Conservation (phyloP, 805 yeast species). For the Metschnikowia colocasiae region DNA sequence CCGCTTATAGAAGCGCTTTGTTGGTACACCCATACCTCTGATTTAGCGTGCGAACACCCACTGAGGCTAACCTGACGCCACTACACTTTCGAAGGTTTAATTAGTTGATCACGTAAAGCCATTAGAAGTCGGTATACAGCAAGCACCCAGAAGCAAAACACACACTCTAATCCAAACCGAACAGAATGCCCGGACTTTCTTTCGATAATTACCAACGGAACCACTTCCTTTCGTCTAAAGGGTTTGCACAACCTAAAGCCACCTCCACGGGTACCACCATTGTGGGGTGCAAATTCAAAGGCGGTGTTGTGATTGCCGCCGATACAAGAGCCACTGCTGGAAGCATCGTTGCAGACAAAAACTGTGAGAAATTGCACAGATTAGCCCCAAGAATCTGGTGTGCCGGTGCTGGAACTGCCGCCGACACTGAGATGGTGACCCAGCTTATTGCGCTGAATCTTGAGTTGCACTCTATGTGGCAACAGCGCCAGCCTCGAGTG, state of each 20-base stretch:
- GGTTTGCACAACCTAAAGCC: conserved; percentile 76
- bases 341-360: conserved; percentile 94
- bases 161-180: not conserved
- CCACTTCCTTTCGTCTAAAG: conserved; percentile 63
- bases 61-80: conserved; percentile 1
- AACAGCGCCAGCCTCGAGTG: conserved; percentile 86
- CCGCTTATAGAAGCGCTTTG: not conserved
- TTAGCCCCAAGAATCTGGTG: conserved; percentile 94
- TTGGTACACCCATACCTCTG: conserved; percentile 5
- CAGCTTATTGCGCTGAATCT: conserved; percentile 86
- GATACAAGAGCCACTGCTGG: conserved; percentile 99
- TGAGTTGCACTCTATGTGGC: conserved; percentile 82
- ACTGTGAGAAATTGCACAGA: conserved; percentile 91
- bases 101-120: not conserved
- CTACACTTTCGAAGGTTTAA: not conserved
- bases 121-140: not conserved
- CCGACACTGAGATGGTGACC: conserved; percentile 97
- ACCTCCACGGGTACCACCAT: conserved; percentile 99
- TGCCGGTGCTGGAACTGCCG: conserved; percentile 99
- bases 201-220: conserved; percentile 95
- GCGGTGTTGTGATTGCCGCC: conserved; percentile 97
- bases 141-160: not conserved
- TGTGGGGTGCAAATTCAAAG: conserved; percentile 89
- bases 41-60: conserved; percentile 2
- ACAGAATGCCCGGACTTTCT: conserved; percentile 77